phyloP scores from a whole-genome alignment of 371 early-diverging fungal species.

The Dinochytrium kinnereticum region DNA sequence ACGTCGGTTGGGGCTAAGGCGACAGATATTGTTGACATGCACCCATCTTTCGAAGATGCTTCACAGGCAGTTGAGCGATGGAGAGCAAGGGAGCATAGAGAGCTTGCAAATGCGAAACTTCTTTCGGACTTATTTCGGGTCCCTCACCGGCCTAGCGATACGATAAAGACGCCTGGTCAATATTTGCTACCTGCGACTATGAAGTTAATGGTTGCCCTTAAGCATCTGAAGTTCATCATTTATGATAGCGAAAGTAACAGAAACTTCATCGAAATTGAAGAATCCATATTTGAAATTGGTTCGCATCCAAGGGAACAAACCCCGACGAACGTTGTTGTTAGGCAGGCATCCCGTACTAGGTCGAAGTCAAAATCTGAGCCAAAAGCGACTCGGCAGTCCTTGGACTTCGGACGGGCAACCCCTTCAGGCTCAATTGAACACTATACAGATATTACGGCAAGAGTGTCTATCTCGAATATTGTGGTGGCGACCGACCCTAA shows the following conservation, averaged over 20 bases:
- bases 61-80: background rate
- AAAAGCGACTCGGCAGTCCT: background rate
- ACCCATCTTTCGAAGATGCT: constrained; percentile 39
- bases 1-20: background rate
- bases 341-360: background rate
- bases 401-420: background rate
- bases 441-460: background rate
- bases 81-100: constrained; percentile 8
- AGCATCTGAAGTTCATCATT: background rate
- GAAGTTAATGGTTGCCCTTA: background rate
- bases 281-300: background rate
- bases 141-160: background rate
- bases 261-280: background rate
- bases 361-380: constrained; percentile 14
- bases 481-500: background rate
- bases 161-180: background rate
- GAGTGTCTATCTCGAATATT: background rate
- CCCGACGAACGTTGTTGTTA: background rate
- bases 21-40: constrained; percentile 36
- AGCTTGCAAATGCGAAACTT: background rate
- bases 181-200: too few species aligned
- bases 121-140: background rate
- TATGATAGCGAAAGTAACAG: constrained; percentile 1
- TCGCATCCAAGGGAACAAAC: constrained; percentile 10
- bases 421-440: background rate